These are phyloP conservation scores for Neurospora discreta DNA, from an alignment of 495 filamentous ascomycete genomes.

Conservation along the genomic window DNA sequence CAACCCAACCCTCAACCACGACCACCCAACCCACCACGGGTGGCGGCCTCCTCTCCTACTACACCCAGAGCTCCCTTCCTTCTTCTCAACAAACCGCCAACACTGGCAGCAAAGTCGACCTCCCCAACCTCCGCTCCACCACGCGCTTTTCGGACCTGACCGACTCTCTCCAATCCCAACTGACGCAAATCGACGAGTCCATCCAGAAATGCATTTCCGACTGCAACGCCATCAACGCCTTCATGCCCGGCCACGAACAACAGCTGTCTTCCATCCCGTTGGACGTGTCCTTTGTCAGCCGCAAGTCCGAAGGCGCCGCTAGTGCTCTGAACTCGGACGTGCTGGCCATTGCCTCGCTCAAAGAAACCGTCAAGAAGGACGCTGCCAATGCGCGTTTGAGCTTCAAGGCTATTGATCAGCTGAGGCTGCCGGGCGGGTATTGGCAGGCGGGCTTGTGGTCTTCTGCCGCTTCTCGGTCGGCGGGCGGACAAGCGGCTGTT, in stretches of 20 bases:
- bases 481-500: too few relatives aligned
- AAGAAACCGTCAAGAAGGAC: constrained; percentile 52
- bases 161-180: constrained; percentile 54
- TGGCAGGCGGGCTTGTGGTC: constrained; percentile 50
- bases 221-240: constrained; percentile 45
- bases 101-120: constrained; percentile 66
- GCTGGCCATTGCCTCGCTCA: constrained; percentile 54
- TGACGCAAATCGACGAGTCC: constrained; percentile 61
- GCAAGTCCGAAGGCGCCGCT: constrained; percentile 64
- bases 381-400: constrained; percentile 59
- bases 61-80: too few relatives aligned
- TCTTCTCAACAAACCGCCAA: constrained; percentile 41
- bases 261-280: constrained; percentile 55
- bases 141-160: constrained; percentile 85
- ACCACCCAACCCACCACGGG: not conserved
- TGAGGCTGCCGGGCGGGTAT: constrained; percentile 65
- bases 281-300: constrained; percentile 63
- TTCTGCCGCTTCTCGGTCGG: too few relatives aligned
- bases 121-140: constrained; percentile 65
- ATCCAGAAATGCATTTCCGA: constrained; percentile 57
- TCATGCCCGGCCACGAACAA: constrained; percentile 52
- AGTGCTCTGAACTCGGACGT: constrained; percentile 62
- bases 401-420: constrained; percentile 65
- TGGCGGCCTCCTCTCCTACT: too few relatives aligned
- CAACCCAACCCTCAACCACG: constrained; percentile 1